Evolutionary conservation across 2,329 filamentous ascomycete species (phyloP), one percentile per base, ranked within the genome.

Genomic region (Fusarium coffeatum): DNA sequence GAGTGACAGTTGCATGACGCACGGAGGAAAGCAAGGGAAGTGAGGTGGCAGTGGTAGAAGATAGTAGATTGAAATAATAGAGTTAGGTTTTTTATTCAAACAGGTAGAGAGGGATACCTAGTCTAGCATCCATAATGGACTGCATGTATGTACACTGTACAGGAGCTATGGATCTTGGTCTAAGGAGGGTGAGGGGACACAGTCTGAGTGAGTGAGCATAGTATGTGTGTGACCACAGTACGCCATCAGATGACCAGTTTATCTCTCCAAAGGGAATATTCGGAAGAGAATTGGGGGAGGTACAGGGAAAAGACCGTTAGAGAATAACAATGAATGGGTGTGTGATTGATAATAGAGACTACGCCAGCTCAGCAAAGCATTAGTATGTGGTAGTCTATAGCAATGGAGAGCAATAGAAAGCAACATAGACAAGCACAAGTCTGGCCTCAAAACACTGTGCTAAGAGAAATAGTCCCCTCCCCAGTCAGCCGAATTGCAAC

Each of bases 1-100:
- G 41, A 69, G 68, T 71, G 68, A 71, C 68, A 56, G 40, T 51
- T 69, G 56, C 50, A 71, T 71, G 68, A 71, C 68, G 68, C 59
- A 53, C 43, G 48, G 25, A 60, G 61, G 42, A 55, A 55, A 47
- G 63, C 47, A 65, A 54, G 28, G 32, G 48, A 41, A 41, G 13
- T 11, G 41, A 43, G 20, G 41, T 43, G 41, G 41, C 22, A 43
- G 20, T 41, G 37, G 23, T 41, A 41, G 49, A 53, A 41, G 49
- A 53, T 53, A 54, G 47, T 48, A 16, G 53, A 37, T 66, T 43
- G 43, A 41, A 42, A 54, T 55, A 51, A 46, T 47, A 62, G 27
- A 45, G 47, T 61, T 66, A 51, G 43, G 59, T 34, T 56, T 56
- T 56, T 56, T 18, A 15, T 37, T 20, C 30, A 49, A 37, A 40